Percentiles rank a stretch among this genome's conserved stretches.
These are phyloP conservation scores for Rhododendron ferrugineum DNA, from an alignment of 148 eudicot genomes.

Conservation along the genomic window DNA sequence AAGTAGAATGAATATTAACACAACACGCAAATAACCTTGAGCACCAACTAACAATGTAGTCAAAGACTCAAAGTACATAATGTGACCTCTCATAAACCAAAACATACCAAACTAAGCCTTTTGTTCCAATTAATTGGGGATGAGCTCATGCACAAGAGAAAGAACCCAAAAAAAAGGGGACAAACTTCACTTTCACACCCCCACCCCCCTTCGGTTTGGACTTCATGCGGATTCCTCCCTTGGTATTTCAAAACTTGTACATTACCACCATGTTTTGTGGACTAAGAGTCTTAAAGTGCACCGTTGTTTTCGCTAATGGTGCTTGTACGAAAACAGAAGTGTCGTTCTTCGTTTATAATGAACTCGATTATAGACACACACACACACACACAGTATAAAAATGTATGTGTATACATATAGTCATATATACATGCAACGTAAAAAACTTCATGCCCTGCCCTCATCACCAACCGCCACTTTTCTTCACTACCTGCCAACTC, in stretches of 20 bases:
- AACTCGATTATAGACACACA: not conserved
- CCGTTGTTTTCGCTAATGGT: not conserved
- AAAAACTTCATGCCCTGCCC: not conserved
- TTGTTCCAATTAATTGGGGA: not conserved
- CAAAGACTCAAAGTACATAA: not conserved
- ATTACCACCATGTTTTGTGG: not conserved
- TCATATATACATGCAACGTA: not conserved
- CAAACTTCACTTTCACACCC: not conserved
- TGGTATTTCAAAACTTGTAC: not conserved
- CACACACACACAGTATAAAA: too few species aligned
- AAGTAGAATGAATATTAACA: not conserved
- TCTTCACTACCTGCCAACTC: not conserved
- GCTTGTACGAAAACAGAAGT: not conserved
- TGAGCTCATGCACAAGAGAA: not conserved
- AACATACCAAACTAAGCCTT: not conserved
- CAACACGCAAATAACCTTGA: not conserved
- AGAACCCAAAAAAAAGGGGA: not conserved
- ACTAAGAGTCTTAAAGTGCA: not conserved
- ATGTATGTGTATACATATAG: not conserved
- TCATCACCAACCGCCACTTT: not conserved
- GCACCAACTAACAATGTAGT: not conserved
- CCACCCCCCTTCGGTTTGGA: not conserved
- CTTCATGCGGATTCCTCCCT: not conserved
- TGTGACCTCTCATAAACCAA: not conserved
- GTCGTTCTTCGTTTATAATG: not conserved